Evolutionary conservation across 495 filamentous ascomycete species (phyloP), one percentile per base, ranked within the genome.

Genomic region (Cladorrhinum samala): DNA sequence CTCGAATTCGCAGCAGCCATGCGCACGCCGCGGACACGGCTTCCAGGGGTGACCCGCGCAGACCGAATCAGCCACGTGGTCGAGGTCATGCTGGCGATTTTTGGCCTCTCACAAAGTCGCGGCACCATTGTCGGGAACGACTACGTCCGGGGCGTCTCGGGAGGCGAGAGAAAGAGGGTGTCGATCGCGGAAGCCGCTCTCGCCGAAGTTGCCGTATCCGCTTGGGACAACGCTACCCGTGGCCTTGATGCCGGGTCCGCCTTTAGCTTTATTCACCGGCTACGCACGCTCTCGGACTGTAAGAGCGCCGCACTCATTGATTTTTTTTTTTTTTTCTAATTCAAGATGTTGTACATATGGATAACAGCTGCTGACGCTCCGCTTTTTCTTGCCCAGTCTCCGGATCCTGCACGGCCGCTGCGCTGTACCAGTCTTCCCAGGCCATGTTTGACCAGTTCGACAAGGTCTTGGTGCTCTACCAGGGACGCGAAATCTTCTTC

Each of bases 91-190:
- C 25, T 47, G 44, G 44, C 44, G 9, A 47, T 47, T 3, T 47
- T 89, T 57, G 87, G 87, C 71, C 84, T 77, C 9, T 59, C 56
- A 0, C 72, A 76, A 33, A 72, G 68, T 4, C 60, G 81, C 58
- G 80, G 89, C 60, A 94, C 90, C 2, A 79, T 83, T 27, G 87
- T 95, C 11, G 90, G 90, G 45, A 85, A 95, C 62, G 85, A 88
- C 58, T 91, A 83, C 57, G 82, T 91, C 18, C 80, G 88, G 18
- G 83, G 83, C 18, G 81, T 82, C 0, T 81, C 78, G 60, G 76
- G 81, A 14, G 80, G 80, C 60, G 70, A 77, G 66, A 64, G 83
- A 65, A 74, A 74, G 21, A 70, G 78, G 42, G 74, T 78, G 16
- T 74, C 67, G 14, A 76, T 81, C 42, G 75, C 77, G 19, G 78